Conservation (phyloP, 345 rosid species). For the Citrus medica region DNA sequence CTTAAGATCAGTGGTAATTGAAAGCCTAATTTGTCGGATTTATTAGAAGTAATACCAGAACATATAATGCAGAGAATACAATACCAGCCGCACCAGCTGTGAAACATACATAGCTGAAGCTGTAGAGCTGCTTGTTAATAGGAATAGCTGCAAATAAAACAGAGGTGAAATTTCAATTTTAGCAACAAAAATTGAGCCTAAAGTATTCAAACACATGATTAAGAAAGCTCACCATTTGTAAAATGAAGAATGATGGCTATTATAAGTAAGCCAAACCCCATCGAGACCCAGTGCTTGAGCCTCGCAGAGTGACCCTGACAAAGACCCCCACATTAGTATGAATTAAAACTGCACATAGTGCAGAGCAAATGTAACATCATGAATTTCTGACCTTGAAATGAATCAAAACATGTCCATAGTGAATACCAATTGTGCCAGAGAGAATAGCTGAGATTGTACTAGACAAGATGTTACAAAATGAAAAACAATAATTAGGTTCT, state of each 20-base stretch:
- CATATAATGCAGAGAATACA: constrained; percentile 55
- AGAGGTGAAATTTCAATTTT: not conserved
- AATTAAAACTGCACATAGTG: not conserved
- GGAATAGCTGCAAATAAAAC: constrained; percentile 50
- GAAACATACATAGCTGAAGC: constrained; percentile 61
- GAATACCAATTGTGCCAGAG: constrained; percentile 62
- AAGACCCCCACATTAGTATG: not conserved
- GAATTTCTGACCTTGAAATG: constrained; percentile 56
- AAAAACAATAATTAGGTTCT: not conserved
- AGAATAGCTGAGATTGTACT: constrained; percentile 60
- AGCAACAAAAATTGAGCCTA: not conserved
- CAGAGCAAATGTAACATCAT: not conserved
- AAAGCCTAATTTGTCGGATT: not conserved
- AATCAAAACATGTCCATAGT: constrained; percentile 60
- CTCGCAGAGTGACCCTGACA: constrained; percentile 52
- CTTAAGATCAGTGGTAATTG: not conserved
- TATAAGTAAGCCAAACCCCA: constrained; percentile 35
- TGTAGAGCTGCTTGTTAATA: constrained; percentile 66
- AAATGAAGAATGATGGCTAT: constrained; percentile 52
- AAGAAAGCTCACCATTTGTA: constrained; percentile 43
- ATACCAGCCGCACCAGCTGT: constrained; percentile 64
- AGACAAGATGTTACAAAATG: not conserved
- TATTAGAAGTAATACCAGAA: constrained; percentile 32
- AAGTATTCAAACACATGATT: not conserved
- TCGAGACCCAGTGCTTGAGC: constrained; percentile 66